Conservation (phyloP, 2,329 filamentous ascomycete species). For the Tolypocladium capitatum region DNA sequence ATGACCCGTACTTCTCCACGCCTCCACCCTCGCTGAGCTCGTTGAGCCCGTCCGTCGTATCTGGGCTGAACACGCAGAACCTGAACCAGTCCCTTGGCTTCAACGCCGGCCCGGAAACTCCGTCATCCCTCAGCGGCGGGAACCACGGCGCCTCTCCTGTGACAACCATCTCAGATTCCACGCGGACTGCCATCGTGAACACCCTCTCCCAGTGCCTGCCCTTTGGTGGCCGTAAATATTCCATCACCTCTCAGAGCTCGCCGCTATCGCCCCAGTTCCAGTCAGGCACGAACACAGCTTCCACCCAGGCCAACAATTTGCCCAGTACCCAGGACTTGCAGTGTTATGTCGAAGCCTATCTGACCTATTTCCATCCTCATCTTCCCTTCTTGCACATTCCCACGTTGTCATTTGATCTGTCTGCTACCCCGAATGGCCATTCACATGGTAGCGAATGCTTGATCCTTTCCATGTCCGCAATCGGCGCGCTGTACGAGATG, state of each 20-base stretch:
- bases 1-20: slow-evolving; percentile 67
- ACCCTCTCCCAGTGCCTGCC: slow-evolving; percentile 43
- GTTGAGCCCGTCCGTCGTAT: slow-evolving; percentile 58
- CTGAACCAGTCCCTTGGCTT: slow-evolving; percentile 55
- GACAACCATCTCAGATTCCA: slow-evolving; percentile 52
- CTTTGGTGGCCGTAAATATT: slow-evolving; percentile 51
- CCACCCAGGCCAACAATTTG: slow-evolving; percentile 43
- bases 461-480: slow-evolving; percentile 69
- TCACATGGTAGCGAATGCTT: slow-evolving; percentile 64
- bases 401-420: slow-evolving; percentile 78
- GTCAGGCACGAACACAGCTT: slow-evolving; percentile 32
- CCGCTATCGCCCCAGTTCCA: slow-evolving; percentile 40
- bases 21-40: slow-evolving; percentile 62
- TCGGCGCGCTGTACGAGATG: slow-evolving; percentile 73
- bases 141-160: slow-evolving; percentile 44
- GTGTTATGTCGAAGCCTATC: slow-evolving; percentile 79
- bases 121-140: slow-evolving; percentile 56
- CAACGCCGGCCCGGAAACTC: slow-evolving; percentile 54
- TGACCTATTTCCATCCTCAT: slow-evolving; percentile 87
- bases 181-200: slow-evolving; percentile 46
- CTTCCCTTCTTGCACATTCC: slow-evolving; percentile 88
- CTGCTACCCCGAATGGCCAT: slow-evolving; percentile 51
- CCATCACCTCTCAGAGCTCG: slow-evolving; percentile 41
- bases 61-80: slow-evolving; percentile 46
- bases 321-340: slow-evolving; percentile 78